Evolutionary conservation across 192 early-diverging fungal genomes (phyloP).

Genomic region (Coemansia sp.): DNA sequence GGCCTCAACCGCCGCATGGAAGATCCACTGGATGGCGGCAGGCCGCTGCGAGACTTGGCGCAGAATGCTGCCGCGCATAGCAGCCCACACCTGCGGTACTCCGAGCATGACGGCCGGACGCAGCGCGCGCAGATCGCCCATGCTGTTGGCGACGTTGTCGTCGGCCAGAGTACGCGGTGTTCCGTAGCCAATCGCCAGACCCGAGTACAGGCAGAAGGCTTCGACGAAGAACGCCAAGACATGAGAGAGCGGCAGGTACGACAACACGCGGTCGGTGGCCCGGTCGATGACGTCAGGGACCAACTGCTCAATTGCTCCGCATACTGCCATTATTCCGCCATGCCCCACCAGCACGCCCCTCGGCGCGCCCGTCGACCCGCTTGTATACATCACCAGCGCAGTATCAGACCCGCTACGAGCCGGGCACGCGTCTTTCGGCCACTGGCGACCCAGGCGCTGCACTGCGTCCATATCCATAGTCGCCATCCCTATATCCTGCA

Average conservation of each 20-base stretch:
- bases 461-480: neutral
- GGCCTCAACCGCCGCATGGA: conserved; percentile 71
- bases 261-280: conserved; percentile 63
- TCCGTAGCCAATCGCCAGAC: conserved; percentile 67
- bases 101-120: conserved; percentile 77
- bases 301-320: conserved; percentile 55
- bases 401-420: conserved; percentile 67
- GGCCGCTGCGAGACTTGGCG: conserved; percentile 60
- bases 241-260: conserved; percentile 89
- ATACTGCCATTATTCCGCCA: conserved; percentile 72
- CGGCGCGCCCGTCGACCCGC: conserved; percentile 87
- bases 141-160: conserved; percentile 65
- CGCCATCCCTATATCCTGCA: conserved; percentile 32
- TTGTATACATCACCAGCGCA: conserved; percentile 90
- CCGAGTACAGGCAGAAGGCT: conserved; percentile 65
- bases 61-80: conserved; percentile 82
- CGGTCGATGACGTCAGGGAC: conserved; percentile 43
- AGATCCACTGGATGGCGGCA: conserved; percentile 62
- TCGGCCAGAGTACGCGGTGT: conserved; percentile 72
- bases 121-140: conserved; percentile 78
- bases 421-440: conserved; percentile 62
- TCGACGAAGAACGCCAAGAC: conserved; percentile 88
- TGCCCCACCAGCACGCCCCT: conserved; percentile 91
- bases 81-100: conserved; percentile 85
- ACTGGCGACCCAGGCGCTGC: conserved; percentile 54